phyloP scores from a whole-genome alignment of 805 yeast genomes.

The Naumovozyma dairenensis region DNA sequence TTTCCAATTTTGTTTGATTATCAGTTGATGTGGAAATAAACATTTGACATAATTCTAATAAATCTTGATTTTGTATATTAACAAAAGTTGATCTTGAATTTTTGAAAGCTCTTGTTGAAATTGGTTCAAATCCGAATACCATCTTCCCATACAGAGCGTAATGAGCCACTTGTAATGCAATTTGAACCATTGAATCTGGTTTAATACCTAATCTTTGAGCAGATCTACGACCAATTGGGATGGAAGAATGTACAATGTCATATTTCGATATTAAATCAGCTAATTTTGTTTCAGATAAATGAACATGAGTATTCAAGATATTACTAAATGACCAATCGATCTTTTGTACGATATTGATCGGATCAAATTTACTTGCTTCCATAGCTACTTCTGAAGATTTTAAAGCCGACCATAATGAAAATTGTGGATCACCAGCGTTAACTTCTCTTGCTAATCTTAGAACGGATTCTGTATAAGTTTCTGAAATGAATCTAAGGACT shows the following conservation, averaged over 20 bases:
- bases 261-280: conserved; percentile 73
- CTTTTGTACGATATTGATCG: conserved; percentile 15
- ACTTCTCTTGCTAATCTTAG: conserved; percentile 72
- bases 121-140: conserved; percentile 84
- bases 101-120: conserved; percentile 60
- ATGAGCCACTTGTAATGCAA: conserved; percentile 84
- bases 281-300: conserved; percentile 81
- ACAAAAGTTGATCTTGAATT: conserved; percentile 64
- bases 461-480: conserved; percentile 82
- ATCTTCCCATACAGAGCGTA: conserved; percentile 85
- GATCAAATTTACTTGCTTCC: conserved; percentile 12
- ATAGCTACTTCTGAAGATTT: conserved; percentile 6
- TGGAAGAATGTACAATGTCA: conserved; percentile 66
- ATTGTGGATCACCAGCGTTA: conserved; percentile 42
- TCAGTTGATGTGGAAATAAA: conserved; percentile 46
- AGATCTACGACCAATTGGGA: conserved; percentile 69
- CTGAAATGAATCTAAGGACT: conserved; percentile 77
- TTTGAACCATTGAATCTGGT: conserved; percentile 84
- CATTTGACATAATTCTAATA: conserved; percentile 43
- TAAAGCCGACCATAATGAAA: conserved; percentile 31
- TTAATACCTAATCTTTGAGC: conserved; percentile 73
- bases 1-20: conserved; percentile 37
- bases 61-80: conserved; percentile 51
- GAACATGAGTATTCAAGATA: conserved; percentile 36
- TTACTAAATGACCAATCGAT: conserved; percentile 32